Base-by-base conservation (phyloP, 495 filamentous ascomycete species). In the Trichoderma reesei region DNA sequence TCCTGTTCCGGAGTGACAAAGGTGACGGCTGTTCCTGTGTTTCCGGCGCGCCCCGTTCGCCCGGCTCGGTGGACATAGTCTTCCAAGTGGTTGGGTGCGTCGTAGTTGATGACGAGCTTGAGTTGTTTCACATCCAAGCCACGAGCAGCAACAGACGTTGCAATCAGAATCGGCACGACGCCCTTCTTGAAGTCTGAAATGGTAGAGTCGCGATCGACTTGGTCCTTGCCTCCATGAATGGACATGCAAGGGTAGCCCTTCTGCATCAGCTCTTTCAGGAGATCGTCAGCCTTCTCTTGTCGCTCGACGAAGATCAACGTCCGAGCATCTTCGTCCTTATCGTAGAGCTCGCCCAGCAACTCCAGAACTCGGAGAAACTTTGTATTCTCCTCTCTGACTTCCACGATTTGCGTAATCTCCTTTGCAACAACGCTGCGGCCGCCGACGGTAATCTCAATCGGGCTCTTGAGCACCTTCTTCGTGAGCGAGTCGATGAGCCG, bases 21-120 rank as follows among this genome's bases (percentile, higher is more conserved):
- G 0, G 94, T 98, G 51, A 98, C 90, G 0, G 94, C 95, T 26
- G 91, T 96, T 65, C 95, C 95, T 6, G 83, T 95, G 70, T 96
- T 95, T 36, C 95, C 95, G 36, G 95, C 95, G 74, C 95, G 86
- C 6, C 95, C 95, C 9, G 95, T 99, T 65, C 95, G 86, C 61
- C 95, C 95, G 63, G 89, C 90, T 68, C 95, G 89, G 72, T 99
- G 95, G 10, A 99, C 93, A 70, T 99, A 99, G 71, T 99, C 95
- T 75, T 99, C 95, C 39, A 96, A 78, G 75, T 99, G 95, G 71
- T 96, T 96, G 3, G 95, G 95, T 4, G 89, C 88, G 73, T 99
- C 95, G 71, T 92, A 99, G 68, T 99, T 99, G 70, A 99, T 86
- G 26, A 99, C 95, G 18, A 98, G 79, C 73, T 96, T 96, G 34